Base-by-base conservation (phyloP, 1,284 basidiomycete species). In the Abortiporus biennis region DNA sequence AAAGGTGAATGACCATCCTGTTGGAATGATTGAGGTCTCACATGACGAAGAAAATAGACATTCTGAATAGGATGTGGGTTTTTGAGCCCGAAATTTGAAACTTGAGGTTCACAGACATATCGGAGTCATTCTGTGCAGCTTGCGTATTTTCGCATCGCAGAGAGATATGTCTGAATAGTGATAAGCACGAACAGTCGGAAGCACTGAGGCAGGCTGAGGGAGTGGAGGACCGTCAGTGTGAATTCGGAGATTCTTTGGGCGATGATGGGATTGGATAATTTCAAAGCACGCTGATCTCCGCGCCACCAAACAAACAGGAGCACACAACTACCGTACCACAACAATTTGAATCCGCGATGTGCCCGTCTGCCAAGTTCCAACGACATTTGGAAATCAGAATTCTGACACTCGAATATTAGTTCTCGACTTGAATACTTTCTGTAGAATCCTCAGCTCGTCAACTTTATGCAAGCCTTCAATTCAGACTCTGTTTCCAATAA, bases 231-330 rank as follows among this genome's bases (percentile, higher is more conserved):
- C n/a, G 8, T 29, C 9, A n/a, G 27, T n/a, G 27, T 9, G 27
- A 29, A 11, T 15, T 38, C 37, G 37, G 37, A 6, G 25, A 16
- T 9, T 38, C 37, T 24, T 38, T 38, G 37, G 37, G 29, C 20
- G 35, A 9, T 9, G 16, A 37, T 37, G 21, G 15, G 19, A 12
- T 29, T 12, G 23, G 37, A 27, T 25, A 27, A 12, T 38, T 24
- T 38, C 22, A 29, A 25, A 24, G 27, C 22, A n/a, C 12, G 11
- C 22, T 9, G 17, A 38, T n/a, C n/a, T n/a, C n/a, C n/a, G n/a
- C 37, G 37, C 37, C 37, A 38, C 37, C 37, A 38, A 38, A 29
- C 17, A 6, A 38, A 38, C 37, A 38, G 17, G 6, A 16, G n/a
- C 37, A 38, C 37, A 25, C 37, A 8, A n/a, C 27, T 29, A 8